Conservation (phyloP, 805 yeast genomes). For the Candida nanaspora region DNA sequence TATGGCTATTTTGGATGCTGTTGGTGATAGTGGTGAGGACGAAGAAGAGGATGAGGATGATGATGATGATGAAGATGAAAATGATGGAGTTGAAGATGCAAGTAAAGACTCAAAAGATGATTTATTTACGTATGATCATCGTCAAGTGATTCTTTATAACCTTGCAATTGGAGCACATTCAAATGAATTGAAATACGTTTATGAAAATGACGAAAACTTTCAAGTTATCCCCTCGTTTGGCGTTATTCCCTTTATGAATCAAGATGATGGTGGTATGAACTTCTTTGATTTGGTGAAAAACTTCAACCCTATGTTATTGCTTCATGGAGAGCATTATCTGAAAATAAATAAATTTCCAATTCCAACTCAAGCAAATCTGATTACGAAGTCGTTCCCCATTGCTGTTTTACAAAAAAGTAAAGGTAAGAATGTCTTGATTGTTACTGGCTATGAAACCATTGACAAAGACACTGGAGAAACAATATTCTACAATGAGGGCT, state of each 20-base stretch:
- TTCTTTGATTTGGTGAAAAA: slow-evolving; percentile 60
- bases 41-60: slow-evolving; percentile 35
- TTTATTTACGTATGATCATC: slow-evolving; percentile 52
- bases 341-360: slow-evolving; percentile 70
- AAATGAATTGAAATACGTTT: slow-evolving; percentile 68
- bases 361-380: slow-evolving; percentile 60
- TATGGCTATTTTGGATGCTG: slow-evolving; percentile 65
- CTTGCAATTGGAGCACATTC: slow-evolving; percentile 82
- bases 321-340: slow-evolving; percentile 94
- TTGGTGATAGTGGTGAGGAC: slow-evolving; percentile 39
- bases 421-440: slow-evolving; percentile 74
- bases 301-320: slow-evolving; percentile 81
- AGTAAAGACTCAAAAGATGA: slow-evolving; percentile 33
- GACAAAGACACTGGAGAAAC: slow-evolving; percentile 64
- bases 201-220: slow-evolving; percentile 71
- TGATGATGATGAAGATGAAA: slow-evolving; percentile 38
- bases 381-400: slow-evolving; percentile 59
- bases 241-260: slow-evolving; percentile 76
- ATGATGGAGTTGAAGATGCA: slow-evolving; percentile 35
- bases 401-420: slow-evolving; percentile 64
- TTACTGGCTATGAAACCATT: slow-evolving; percentile 63
- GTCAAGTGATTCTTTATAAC: slow-evolving; percentile 78
- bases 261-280: slow-evolving; percentile 48
- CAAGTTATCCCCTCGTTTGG: slow-evolving; percentile 87
- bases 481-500: slow-evolving; percentile 73